phyloP scores from a whole-genome alignment of 176 grass and related monocot genomes.

The Oryza australiensis region DNA sequence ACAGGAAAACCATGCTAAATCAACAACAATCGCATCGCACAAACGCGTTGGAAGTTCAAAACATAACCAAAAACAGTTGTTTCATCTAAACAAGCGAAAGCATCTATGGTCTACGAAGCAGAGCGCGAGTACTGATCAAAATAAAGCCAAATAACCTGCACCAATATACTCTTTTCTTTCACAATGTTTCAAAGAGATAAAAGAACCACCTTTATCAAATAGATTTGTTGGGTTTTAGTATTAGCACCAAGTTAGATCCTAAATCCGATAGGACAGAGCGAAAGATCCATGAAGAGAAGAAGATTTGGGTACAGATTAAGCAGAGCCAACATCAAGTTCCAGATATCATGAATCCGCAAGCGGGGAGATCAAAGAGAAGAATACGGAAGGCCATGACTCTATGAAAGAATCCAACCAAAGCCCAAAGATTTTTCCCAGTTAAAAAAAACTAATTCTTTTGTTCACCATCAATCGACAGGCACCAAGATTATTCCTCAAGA shows the following conservation, averaged over 20 bases:
- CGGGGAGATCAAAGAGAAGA: constrained; percentile 28
- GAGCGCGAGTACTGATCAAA: neutral
- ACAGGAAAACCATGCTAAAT: neutral
- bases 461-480: neutral
- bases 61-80: neutral
- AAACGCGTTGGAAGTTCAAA: neutral
- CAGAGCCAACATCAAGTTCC: neutral
- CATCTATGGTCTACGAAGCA: neutral
- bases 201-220: neutral
- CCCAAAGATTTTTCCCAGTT: neutral
- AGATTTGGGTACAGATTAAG: constrained; percentile 7
- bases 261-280: neutral
- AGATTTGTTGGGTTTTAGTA: neutral
- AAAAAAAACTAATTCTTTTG: neutral
- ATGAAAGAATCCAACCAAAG: constrained; percentile 20
- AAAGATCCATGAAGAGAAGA: neutral
- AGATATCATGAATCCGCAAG: constrained; percentile 17
- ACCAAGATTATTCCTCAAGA: neutral
- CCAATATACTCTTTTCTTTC: neutral
- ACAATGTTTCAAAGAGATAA: neutral
- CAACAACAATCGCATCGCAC: neutral
- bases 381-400: constrained; percentile 17
- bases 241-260: neutral
- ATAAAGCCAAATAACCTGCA: neutral
- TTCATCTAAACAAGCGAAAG: neutral